phyloP scores from a whole-genome alignment of 1,139 yeast species.

The Debaryomyces sp. region DNA sequence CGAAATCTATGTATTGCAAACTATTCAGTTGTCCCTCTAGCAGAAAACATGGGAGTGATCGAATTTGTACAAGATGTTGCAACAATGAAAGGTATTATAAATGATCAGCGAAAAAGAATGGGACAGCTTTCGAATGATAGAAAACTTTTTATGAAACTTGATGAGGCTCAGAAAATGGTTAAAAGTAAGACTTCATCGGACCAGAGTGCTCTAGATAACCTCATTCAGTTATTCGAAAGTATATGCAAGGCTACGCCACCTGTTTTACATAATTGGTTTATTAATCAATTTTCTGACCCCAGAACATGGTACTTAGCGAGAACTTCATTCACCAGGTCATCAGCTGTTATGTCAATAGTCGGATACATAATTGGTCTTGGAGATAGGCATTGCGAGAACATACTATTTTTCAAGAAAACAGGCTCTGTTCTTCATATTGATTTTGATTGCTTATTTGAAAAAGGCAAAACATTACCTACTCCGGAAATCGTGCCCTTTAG shows the following conservation, averaged over 20 bases:
- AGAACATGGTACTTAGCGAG: conserved; percentile 84
- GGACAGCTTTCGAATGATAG: conserved; percentile 37
- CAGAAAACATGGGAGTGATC: conserved; percentile 85
- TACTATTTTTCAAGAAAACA: conserved; percentile 68
- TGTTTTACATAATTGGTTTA: conserved; percentile 82
- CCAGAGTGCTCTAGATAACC: conserved; percentile 17
- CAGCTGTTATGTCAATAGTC: conserved; percentile 97
- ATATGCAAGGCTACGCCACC: conserved; percentile 60
- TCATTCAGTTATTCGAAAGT: conserved; percentile 32
- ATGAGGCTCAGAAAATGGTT: conserved; percentile 43
- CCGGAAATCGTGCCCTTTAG: conserved; percentile 97
- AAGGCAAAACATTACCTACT: conserved; percentile 65
- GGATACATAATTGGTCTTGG: conserved; percentile 92
- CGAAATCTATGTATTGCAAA: conserved; percentile 73
- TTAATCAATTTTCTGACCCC: conserved; percentile 89
- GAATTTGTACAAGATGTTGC: conserved; percentile 90
- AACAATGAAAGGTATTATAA: conserved; percentile 73
- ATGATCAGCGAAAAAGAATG: conserved; percentile 43
- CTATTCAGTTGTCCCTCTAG: conserved; percentile 87
- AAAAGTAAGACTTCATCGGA: conserved; percentile 23
- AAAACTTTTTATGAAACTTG: conserved; percentile 34
- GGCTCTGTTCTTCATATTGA: conserved; percentile 93
- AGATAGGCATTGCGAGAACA: conserved; percentile 94
- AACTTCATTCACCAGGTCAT: conserved; percentile 70
- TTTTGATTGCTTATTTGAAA: conserved; percentile 93